These are phyloP conservation scores for Moringa oleifera DNA, from an alignment of 345 rosid genomes.

Conservation along the genomic window DNA sequence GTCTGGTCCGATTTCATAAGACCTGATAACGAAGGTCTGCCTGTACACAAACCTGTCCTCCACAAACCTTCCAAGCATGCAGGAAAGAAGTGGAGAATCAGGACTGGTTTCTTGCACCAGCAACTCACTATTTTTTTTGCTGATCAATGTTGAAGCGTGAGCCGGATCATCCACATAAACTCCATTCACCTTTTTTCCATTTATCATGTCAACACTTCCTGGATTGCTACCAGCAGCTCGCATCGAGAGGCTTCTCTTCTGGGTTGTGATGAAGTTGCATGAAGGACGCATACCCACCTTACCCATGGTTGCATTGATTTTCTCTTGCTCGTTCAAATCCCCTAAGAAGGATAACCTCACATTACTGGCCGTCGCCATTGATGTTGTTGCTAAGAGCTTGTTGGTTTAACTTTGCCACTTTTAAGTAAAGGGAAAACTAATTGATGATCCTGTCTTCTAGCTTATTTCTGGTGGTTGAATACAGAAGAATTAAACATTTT, in stretches of 20 bases:
- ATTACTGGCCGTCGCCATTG: slow-evolving; percentile 20
- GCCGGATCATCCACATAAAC: slow-evolving; percentile 12
- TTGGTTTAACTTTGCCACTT: background rate
- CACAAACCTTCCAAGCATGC: slow-evolving; percentile 51
- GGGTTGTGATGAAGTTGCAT: background rate
- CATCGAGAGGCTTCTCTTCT: slow-evolving; percentile 1
- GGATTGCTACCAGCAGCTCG: slow-evolving; percentile 13
- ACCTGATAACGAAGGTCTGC: slow-evolving; percentile 55
- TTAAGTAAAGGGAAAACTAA: too few species aligned
- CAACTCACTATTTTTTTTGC: slow-evolving; percentile 4
- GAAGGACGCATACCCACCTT: slow-evolving; percentile 10
- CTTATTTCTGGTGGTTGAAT: background rate
- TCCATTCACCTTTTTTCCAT: slow-evolving; percentile 30
- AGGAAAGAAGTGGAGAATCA: slow-evolving; percentile 20
- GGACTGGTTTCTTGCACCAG: background rate
- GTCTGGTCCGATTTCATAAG: slow-evolving; percentile 67
- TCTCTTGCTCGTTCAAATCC: background rate
- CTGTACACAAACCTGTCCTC: slow-evolving; percentile 44
- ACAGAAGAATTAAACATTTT: background rate
- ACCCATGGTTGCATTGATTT: slow-evolving; percentile 1
- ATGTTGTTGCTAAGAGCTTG: slow-evolving; percentile 9
- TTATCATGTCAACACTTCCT: slow-evolving; percentile 15
- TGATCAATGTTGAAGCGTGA: background rate
- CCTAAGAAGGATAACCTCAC: background rate
- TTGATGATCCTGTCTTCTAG: slow-evolving; percentile 5